Evolutionary conservation across 371 early-diverging fungal genomes (phyloP).

Genomic region (Capillidium rhysosporum): DNA sequence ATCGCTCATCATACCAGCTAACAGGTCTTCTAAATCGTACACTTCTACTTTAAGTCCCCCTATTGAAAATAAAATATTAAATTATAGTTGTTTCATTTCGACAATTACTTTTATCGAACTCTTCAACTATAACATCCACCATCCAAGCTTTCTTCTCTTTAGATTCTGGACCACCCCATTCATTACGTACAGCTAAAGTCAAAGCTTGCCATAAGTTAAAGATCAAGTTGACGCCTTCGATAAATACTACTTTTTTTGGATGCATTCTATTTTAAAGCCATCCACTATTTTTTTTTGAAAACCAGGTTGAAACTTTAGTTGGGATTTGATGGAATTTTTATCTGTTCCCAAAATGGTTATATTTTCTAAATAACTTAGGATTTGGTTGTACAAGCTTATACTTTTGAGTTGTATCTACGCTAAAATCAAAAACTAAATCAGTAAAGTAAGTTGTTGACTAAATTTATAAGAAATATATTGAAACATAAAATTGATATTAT

Average conservation of each 20-base stretch:
- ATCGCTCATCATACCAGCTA: conserved; percentile 37
- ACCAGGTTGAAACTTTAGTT: too few species aligned
- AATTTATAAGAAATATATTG: too few species aligned
- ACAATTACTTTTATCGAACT: conserved; percentile 36
- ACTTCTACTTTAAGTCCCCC: conserved; percentile 15
- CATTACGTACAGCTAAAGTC: conserved; percentile 50
- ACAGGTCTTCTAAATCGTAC: conserved; percentile 36
- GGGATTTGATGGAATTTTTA: too few species aligned
- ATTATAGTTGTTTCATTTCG: neutral
- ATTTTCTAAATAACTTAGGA: too few species aligned
- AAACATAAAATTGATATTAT: too few species aligned
- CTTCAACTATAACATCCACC: conserved; percentile 39
- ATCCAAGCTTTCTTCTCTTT: conserved; percentile 56
- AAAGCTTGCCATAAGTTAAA: conserved; percentile 55
- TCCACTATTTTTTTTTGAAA: neutral
- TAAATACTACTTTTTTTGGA: conserved; percentile 37
- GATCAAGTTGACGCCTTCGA: conserved; percentile 28
- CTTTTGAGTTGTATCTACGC: too few species aligned
- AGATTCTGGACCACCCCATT: conserved; percentile 60
- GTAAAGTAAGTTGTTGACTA: too few species aligned
- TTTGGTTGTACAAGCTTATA: too few species aligned
- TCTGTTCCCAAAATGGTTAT: too few species aligned
- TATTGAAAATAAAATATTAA: neutral
- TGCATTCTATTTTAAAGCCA: conserved; percentile 10
- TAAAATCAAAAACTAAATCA: too few species aligned